Conservation (phyloP, 257 asterid species). For the Ehretia macrophylla region DNA sequence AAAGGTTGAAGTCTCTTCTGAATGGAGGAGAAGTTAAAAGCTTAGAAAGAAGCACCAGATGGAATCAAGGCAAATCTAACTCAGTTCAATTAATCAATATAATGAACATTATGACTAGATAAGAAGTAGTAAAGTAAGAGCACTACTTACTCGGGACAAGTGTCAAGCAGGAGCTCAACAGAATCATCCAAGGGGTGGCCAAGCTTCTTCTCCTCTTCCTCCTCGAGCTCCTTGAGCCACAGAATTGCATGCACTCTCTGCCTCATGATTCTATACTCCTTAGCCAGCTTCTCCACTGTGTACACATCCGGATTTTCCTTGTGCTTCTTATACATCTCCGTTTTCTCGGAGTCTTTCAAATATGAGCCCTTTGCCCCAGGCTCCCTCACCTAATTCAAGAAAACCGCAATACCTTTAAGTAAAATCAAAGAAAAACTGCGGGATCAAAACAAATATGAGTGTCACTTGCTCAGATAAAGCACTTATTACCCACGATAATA, state of each 20-base stretch:
- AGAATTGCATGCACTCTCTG: conserved; percentile 94
- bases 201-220: conserved; percentile 74
- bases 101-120: neutral
- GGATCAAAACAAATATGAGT: too few species aligned
- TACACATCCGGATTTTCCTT: conserved; percentile 80
- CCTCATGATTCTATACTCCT: conserved; percentile 93
- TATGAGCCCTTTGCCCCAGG: conserved; percentile 89
- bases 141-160: conserved; percentile 77
- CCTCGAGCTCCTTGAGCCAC: conserved; percentile 79
- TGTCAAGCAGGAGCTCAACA: conserved; percentile 63
- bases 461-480: too few species aligned
- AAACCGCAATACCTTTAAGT: too few species aligned
- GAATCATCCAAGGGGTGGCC: conserved; percentile 79
- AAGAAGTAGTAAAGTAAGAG: neutral
- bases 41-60: neutral
- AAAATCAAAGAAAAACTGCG: too few species aligned
- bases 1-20: too few species aligned
- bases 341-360: conserved; percentile 78
- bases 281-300: conserved; percentile 84
- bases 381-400: conserved; percentile 64
- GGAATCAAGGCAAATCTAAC: neutral
- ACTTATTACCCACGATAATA: too few species aligned
- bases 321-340: conserved; percentile 85
- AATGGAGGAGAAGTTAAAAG: neutral
- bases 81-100: neutral